A percentile compares a stretch with the other conserved stretches of the same genome.
phyloP scores from a whole-genome alignment of 129 eudicot species.

The Tanacetum coccineum region DNA sequence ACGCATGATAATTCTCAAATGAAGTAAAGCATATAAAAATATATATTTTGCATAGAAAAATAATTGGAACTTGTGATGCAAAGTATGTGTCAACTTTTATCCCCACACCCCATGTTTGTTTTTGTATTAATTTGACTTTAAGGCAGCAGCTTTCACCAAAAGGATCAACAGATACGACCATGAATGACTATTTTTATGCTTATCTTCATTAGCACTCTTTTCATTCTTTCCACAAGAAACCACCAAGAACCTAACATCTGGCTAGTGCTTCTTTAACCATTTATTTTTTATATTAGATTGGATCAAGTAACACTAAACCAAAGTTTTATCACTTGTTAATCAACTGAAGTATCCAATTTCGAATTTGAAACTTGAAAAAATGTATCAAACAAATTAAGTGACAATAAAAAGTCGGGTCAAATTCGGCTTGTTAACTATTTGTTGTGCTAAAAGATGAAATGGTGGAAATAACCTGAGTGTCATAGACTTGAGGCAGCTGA shows the following conservation, averaged over 20 bases:
- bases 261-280: conserved; percentile 13
- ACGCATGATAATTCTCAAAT: conserved; percentile 11
- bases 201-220: conserved; percentile 14
- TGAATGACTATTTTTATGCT: conserved; percentile 5
- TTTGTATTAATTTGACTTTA: conserved; percentile 17
- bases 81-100: conserved; percentile 15
- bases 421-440: background rate
- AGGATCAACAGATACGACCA: conserved; percentile 13
- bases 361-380: background rate
- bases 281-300: conserved; percentile 3
- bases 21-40: conserved; percentile 3
- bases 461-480: conserved; percentile 65
- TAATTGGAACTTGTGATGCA: conserved; percentile 18
- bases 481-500: conserved; percentile 82
- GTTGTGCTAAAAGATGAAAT: background rate
- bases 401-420: background rate
- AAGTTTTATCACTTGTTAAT: background rate
- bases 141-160: conserved; percentile 19
- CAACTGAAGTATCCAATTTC: background rate
- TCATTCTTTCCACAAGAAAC: background rate
- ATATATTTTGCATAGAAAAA: background rate
- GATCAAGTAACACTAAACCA: background rate
- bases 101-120: conserved; percentile 20
- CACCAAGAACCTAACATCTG: conserved; percentile 22
- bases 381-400: background rate